Evolutionary conservation across 2,329 filamentous ascomycete species (phyloP).

Genomic region (Colletotrichum kahawae): DNA sequence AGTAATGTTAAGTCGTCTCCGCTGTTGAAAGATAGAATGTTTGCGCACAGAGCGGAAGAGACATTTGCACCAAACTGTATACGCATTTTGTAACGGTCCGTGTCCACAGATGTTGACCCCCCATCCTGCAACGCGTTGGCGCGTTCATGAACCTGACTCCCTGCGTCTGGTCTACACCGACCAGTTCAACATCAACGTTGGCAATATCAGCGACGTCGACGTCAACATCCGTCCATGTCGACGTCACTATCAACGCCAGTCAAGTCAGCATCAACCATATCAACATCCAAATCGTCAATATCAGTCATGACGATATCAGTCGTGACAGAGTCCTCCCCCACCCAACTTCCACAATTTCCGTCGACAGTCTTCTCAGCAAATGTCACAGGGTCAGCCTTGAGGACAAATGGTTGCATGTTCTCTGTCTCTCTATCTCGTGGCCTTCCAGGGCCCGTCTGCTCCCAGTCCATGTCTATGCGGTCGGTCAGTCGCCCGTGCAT

Average conservation of each 20-base stretch:
- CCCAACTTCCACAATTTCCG: neutral
- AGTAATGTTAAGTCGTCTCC: no score
- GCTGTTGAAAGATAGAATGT: no score
- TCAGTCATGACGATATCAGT: neutral
- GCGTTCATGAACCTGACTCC: neutral
- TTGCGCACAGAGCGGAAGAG: no score
- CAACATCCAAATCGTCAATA: neutral
- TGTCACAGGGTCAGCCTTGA: neutral
- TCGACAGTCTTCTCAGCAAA: neutral
- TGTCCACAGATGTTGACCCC: neutral
- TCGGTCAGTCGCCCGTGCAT: neutral
- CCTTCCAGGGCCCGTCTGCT: neutral
- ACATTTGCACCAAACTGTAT: no score
- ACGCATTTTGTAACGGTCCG: neutral
- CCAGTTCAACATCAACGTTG: neutral
- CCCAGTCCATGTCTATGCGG: neutral
- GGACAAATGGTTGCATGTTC: neutral
- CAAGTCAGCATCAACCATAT: neutral
- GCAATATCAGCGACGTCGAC: neutral
- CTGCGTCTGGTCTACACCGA: neutral
- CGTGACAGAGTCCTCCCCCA: neutral
- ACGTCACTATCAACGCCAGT: neutral
- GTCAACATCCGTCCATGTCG: neutral
- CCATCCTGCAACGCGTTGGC: neutral
- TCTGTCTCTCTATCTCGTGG: neutral